Base-by-base conservation (phyloP, 108 stramenopile genomes). In the Cyclotella kingstonii region DNA sequence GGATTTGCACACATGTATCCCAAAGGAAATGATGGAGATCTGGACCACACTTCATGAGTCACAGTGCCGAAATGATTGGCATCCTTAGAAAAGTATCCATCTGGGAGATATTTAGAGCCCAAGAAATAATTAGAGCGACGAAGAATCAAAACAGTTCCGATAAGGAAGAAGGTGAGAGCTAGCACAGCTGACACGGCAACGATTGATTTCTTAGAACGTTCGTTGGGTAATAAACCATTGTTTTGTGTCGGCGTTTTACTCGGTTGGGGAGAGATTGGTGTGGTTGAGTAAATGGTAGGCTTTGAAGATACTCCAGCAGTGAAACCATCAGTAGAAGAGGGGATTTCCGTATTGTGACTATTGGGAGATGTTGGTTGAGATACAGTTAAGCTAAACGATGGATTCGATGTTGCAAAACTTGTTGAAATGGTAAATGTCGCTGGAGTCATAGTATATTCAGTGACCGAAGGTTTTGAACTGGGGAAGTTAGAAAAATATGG, bases 1-100 rank as follows among this genome's bases (percentile, higher is more conserved):
- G 44, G 57, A 30, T 50, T 66, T 0, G 49, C 35, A 18, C 62
- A 49, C 46, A 53, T 54, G 38, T 61, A 51, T 2, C 41, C 19
- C 19, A 47, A 30, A 0, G 56, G 59, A 30, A 59, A 31, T 5
- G 57, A 46, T 27, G 64, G 43, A 19, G 50, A 44, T 31, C 41
- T 27, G 3, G 45, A 27, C 48, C 23, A 51, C 23, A 28, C 14
- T 3, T 58, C 51, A 26, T 51, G 50, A 30, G 40, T 34, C 29
- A 31, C 17, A 5, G 23, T 43, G 36, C 43, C 59, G 29, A 41
- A 43, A 23, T 60, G 42, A 28, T 44, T 60, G 4, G 66, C 45
- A 10, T 51, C 48, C 34, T 60, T 60, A 4, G 59, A 59, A 8
- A 46, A 46, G 10, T 54, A 45, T 15, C 45, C 52, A 10, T 54